Base-by-base conservation (phyloP, 1,284 basidiomycete genomes). In the Schizopora paradoxa region DNA sequence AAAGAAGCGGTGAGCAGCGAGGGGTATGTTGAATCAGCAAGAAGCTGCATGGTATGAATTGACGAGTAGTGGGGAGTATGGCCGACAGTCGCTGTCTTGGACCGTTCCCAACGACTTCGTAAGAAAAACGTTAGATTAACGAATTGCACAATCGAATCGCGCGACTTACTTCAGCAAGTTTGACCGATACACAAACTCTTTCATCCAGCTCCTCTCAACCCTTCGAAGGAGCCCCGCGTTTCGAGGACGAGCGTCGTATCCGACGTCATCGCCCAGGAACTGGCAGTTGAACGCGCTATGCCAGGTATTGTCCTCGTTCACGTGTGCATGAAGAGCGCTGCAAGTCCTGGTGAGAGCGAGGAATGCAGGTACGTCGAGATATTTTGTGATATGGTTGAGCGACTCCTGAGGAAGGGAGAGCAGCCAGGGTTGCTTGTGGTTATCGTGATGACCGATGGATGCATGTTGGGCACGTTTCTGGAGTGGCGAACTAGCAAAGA, bases 251-350 rank as follows among this genome's bases (percentile, higher is more conserved):
- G 76, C 62, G 51, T 78, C 73, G 50, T 62, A 64, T 59, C 86
- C 83, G 18, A 82, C 83, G 5, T 69, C 64, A 40, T 88, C 73
- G 34, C 77, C 77, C 41, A 88, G 64, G 58, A 82, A 85, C 58
- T 84, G 81, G 48, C 70, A 75, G 44, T 79, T 67, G 60, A 88
- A 89, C n/a, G 89, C 88, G n/a, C 76, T 69, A 39, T 77, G 73
- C 90, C 90, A 93, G 25, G 85, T 90, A 54, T 79, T 82, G 51
- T 93, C 90, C 57, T 88, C 77, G 50, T 74, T 74, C 68, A 88
- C 68, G 68, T 89, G 83, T 49, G 73, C 65, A 54, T 75, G 68
- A 51, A 91, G 73, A 37, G 61, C 57, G 37, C 65, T 68, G 61
- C 76, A 79, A 36, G 82, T 78, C 51, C 64, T 62, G 8, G 74